phyloP scores from a whole-genome alignment of 192 early-diverging fungal genomes.

The Jimgerdemannia flammicorona region DNA sequence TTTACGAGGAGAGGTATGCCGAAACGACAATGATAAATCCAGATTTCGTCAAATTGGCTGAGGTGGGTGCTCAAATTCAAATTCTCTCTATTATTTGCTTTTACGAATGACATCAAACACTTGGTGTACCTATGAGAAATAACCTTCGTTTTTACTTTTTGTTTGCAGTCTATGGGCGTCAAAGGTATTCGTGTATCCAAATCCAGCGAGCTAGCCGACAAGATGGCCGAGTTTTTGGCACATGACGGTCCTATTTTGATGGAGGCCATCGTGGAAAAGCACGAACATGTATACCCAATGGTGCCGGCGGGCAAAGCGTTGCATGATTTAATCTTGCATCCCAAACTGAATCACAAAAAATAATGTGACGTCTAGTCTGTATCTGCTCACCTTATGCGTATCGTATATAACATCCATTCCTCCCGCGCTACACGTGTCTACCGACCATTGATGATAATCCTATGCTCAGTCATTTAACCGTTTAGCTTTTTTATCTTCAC shows the following conservation, averaged over 20 bases:
- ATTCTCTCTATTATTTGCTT: slow-evolving; percentile 2
- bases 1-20: slow-evolving; percentile 96
- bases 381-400: neutral
- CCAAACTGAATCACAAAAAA: slow-evolving; percentile 21
- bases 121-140: neutral
- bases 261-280: slow-evolving; percentile 86
- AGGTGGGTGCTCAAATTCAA: slow-evolving; percentile 29
- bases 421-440: no score
- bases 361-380: neutral
- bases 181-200: slow-evolving; percentile 84
- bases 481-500: no score
- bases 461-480: no score
- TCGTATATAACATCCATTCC: no score
- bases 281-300: slow-evolving; percentile 97
- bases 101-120: slow-evolving; percentile 2
- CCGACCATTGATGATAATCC: no score
- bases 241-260: slow-evolving; percentile 86
- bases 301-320: slow-evolving; percentile 91
- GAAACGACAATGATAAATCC: slow-evolving; percentile 95
- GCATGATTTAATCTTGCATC: slow-evolving; percentile 80
- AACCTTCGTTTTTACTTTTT: slow-evolving; percentile 4
- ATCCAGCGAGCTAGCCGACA: slow-evolving; percentile 77
- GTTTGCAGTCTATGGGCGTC: slow-evolving; percentile 67
- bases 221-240: slow-evolving; percentile 89
- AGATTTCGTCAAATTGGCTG: slow-evolving; percentile 97